Evolutionary conservation across 2,329 filamentous ascomycete species (phyloP), one percentile per base, ranked within the genome.

Genomic region (Corinectria fuckeliana): DNA sequence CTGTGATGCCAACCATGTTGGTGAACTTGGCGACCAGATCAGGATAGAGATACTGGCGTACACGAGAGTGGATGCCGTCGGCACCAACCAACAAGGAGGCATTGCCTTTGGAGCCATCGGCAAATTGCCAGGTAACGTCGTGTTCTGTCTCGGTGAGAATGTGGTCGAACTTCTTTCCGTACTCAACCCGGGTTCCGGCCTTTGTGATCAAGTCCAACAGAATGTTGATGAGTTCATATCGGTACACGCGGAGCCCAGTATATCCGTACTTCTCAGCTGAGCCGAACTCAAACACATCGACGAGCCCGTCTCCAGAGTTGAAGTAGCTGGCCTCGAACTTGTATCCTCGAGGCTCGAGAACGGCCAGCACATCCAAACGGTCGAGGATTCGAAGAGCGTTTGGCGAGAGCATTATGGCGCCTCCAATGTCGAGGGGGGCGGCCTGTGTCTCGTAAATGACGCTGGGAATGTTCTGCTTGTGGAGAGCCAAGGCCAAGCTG

Each of bases 21-120:
- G 79, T 81, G 65, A 85, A 88, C 1, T 72, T 75, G 1, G 85
- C 81, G 30, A 77, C 69, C 1, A 83, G 64, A 0, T 79, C 76
- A 0, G 84, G 81, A 44, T 81, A 76, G 0, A 88, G 72, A 39
- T 85, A 80, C 3, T 73, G 76, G 3, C 85, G 78, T 0, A 88
- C 82, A 0, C 73, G 76, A 0, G 84, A 87, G 67, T 88, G 83
- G 49, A 88, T 88, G 1, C 86, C 85, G 58, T 88, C 85, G 0
- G 84, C 82, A 0, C 84, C 85, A 14, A 88, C 74, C 0, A 88
- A 77, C 11, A 85, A 67, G 2, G 72, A 64, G 0, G 82, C 80
- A 0, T 64, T 69, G 1, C 65, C 73, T 0, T 67, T 73, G 0
- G 75, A 75, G 1, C 81, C 83, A 52, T 85, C 80, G 0, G 71